Evolutionary conservation across 768 basidiomycete genomes (phyloP), one percentile per base, ranked within the genome.

Genomic region (Leucocoprinus leucothites): DNA sequence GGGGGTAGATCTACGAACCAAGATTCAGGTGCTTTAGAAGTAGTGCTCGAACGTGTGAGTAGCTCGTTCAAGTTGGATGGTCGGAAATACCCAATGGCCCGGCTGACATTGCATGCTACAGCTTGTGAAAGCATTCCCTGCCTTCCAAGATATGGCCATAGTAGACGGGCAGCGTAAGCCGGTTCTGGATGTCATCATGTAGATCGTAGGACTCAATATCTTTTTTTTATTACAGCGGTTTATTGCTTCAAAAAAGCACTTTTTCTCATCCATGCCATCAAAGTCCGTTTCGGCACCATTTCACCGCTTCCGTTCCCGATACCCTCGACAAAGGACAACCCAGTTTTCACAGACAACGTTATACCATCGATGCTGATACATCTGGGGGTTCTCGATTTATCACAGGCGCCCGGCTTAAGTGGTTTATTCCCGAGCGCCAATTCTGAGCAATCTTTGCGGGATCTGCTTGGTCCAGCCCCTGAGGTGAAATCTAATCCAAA

Each of bases 231-330:
- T 26, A 34, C 60, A 92, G 90, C 82, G n/a, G 76, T 93, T 21
- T 94, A 91, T 70, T 83, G 90, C 64, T 91, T 93, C 79, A 94
- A 93, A 70, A 96, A 94, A 65, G 91, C 89, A 1, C 73, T 96
- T 28, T 91, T 92, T 69, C 79, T 94, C 49, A 74, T 93, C 49
- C 82, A 90, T 58, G 85, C 83, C 22, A 70, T 94, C 48, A 71
- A 68, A 22, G 67, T 86, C 42, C 84, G 89, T 43, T 94, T 94
- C 71, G 79, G 81, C 47, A 69, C 79, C 6, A 65, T 73, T 42
- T 69, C 77, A 9, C 73, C 80, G 2, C 67, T 78, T 18, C 76
- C 82, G 11, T 84, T 91, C 62, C 82, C 84, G 24, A 67, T 89
- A 14, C 88, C 86, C 42, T 73, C 76, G 48, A 87, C 85, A 2